Percentiles rank a stretch among this genome's conserved stretches.
Conservation (phyloP, 768 basidiomycete genomes). For the Suillus decipiens region DNA sequence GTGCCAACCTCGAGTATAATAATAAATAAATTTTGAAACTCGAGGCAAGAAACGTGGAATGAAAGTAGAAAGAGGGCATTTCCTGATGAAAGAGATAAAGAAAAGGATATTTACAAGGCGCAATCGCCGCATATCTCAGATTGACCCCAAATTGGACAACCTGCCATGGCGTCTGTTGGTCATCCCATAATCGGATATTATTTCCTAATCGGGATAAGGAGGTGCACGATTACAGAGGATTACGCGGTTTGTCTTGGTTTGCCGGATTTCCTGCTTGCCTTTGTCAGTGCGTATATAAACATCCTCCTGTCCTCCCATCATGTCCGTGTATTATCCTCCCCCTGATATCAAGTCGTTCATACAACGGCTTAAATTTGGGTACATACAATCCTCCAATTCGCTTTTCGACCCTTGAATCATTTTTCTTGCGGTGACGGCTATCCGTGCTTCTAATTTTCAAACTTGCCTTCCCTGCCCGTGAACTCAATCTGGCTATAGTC, state of each 20-base stretch:
- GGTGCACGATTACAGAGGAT: conserved; percentile 28
- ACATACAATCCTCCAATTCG: background rate
- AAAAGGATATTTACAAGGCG: conserved; percentile 4
- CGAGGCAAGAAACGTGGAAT: conserved; percentile 34
- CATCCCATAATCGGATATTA: conserved; percentile 6
- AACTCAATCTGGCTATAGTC: conserved; percentile 1
- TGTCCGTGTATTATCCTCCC: conserved; percentile 27
- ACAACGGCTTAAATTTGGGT: background rate
- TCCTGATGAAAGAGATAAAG: conserved; percentile 6
- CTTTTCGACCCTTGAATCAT: conserved; percentile 1
- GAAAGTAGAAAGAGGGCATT: conserved; percentile 9
- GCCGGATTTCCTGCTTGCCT: conserved; percentile 29
- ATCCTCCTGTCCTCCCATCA: conserved; percentile 28
- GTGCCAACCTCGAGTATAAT: conserved; percentile 6
- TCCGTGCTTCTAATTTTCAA: conserved; percentile 8
- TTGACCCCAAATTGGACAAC: conserved; percentile 7
- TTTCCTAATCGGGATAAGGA: conserved; percentile 19
- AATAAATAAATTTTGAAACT: conserved; percentile 19
- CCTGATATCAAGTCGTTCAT: background rate
- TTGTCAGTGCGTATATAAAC: conserved; percentile 30
- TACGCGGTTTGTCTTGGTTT: conserved; percentile 28
- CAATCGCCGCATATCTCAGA: conserved; percentile 34
- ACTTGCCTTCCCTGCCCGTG: conserved; percentile 15
- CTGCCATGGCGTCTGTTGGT: background rate
- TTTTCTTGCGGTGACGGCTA: conserved; percentile 3